Evolutionary conservation across 306 rosid genomes (phyloP), one percentile per base, ranked within the genome.

Genomic region (Vigna nakashimae): DNA sequence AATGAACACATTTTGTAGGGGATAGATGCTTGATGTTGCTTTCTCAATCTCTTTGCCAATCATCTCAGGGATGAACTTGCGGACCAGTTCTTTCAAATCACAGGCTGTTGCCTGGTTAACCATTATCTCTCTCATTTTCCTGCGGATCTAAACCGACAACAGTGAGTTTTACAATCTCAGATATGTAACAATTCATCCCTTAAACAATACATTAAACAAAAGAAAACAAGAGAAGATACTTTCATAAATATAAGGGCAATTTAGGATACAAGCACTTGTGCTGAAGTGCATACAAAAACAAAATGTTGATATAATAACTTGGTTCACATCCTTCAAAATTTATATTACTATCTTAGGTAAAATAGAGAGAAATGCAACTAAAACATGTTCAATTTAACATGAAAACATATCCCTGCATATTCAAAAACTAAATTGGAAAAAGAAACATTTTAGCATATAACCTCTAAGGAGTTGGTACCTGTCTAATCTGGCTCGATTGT

Each of bases 111-210:
- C 93, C 65, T 92, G 93, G 84, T 85, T 83, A 2, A 78, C 48
- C 98, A 95, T 95, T 46, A 92, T 89, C 83, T 92, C 98, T 40
- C 90, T 92, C 98, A 95, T 95, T 89, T 95, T 95, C 42, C 96
- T 89, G 12, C 98, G 96, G 77, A 95, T 95, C 99, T 92, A 71
- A 43, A 38, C 50, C 7, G 22, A 48, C 2, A 7, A 70, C 24
- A 3, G 45, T 11, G 24, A 11, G 14, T 5, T 13, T 43, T 0
- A 20, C 2, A 34, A n/a, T 4, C 12, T 5, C 40, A 51, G 56
- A 58, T 11, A 59, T 42, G 30, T 26, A 42, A 22, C 9, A 11
- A 50, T 9, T 9, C 5, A 3, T 5, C 18, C 12, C 30, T 52
- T 16, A 48, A 65, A 63, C 9, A 10, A 2, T 22, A 22, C 5